Conservation (phyloP, 306 rosid species). For the Chamaecrista fasciculata region DNA sequence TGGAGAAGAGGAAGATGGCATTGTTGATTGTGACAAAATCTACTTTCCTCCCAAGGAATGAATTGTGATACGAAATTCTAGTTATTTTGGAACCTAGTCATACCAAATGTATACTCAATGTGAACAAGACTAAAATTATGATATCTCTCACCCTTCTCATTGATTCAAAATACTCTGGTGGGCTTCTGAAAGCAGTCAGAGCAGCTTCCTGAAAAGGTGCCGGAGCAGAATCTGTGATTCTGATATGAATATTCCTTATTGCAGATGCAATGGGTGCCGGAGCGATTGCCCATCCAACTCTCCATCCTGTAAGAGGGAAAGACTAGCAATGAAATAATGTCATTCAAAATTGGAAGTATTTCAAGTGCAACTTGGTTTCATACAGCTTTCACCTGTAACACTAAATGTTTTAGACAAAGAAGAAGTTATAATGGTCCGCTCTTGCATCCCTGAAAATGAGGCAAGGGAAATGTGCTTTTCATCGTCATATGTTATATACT, state of each 20-base stretch:
- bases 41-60: neutral
- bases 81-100: neutral
- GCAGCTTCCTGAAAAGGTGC: constrained; percentile 97
- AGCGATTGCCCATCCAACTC: constrained; percentile 94
- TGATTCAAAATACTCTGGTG: constrained; percentile 60
- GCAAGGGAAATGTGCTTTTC: constrained; percentile 75
- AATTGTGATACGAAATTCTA: constrained; percentile 5
- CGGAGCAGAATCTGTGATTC: constrained; percentile 74
- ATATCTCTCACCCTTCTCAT: constrained; percentile 54
- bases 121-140: neutral
- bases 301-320: constrained; percentile 68
- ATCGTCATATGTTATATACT: constrained; percentile 58
- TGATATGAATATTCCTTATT: constrained; percentile 70
- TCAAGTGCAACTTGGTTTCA: constrained; percentile 9
- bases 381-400: constrained; percentile 54
- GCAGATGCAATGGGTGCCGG: constrained; percentile 72
- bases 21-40: too few relatives aligned
- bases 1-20: too few relatives aligned
- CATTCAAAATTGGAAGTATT: neutral
- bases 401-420: constrained; percentile 79
- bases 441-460: constrained; percentile 77
- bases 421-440: constrained; percentile 74
- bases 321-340: constrained; percentile 15
- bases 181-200: constrained; percentile 66
- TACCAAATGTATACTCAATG: constrained; percentile 7